A percentile compares a stretch with the other conserved stretches of the same genome.
These are phyloP conservation scores for Aspergillus saccharolyticus DNA, from an alignment of 495 filamentous ascomycete genomes.

Conservation along the genomic window DNA sequence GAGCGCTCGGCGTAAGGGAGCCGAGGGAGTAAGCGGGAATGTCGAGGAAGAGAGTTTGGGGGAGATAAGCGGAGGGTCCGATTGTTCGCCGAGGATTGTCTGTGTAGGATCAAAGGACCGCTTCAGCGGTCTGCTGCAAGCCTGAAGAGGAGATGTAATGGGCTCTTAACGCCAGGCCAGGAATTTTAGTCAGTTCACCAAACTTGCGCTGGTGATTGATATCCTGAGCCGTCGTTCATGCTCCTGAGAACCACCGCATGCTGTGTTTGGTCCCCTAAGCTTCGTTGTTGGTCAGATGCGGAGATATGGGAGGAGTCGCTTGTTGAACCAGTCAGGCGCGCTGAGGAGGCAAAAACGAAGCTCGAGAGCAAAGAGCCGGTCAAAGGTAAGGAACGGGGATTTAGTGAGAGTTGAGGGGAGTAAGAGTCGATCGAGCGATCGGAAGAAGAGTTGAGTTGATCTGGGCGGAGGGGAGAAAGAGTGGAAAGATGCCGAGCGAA, in stretches of 20 bases:
- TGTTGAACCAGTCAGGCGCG: background rate
- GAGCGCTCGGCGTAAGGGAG: background rate
- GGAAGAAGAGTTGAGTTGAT: background rate
- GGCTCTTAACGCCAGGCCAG: background rate
- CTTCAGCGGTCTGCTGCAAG: background rate
- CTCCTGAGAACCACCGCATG: conserved; percentile 10
- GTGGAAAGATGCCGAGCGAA: conserved; percentile 4
- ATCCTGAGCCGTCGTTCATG: conserved; percentile 9
- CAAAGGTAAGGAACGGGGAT: background rate
- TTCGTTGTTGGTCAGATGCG: background rate
- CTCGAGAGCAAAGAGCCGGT: background rate
- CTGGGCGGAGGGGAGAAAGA: background rate
- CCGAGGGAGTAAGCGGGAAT: background rate
- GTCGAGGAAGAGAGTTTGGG: conserved; percentile 1
- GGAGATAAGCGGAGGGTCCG: conserved; percentile 4
- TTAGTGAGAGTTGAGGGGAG: background rate
- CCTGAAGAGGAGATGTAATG: background rate
- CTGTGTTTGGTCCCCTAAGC: background rate
- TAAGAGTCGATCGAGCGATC: background rate
- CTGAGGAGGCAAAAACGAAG: background rate
- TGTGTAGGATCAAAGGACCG: background rate
- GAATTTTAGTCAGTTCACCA: background rate
- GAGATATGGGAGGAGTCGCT: background rate
- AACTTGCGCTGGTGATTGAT: background rate
- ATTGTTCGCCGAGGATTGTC: conserved; percentile 1